Evolutionary conservation across 2,329 filamentous ascomycete genomes (phyloP).

Genomic region (Stemphylium vesicarium): DNA sequence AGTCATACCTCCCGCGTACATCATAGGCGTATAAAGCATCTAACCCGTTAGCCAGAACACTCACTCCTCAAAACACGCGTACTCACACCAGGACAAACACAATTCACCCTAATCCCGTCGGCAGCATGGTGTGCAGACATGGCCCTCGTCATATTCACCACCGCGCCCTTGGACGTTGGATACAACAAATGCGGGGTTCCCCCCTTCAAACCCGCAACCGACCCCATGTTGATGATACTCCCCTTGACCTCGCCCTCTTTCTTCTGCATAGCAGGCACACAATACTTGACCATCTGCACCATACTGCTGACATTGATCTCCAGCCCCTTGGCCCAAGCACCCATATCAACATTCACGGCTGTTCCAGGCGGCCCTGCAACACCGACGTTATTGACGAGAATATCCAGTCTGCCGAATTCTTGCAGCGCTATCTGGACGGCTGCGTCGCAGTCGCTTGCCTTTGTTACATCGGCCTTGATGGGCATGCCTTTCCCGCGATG

Average conservation of each 20-base stretch:
- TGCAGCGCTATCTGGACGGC: neutral
- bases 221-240: slow-evolving; percentile 83
- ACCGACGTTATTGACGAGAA: slow-evolving; percentile 47
- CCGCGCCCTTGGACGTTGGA: slow-evolving; percentile 61
- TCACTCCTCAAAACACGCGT: too few species aligned
- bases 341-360: slow-evolving; percentile 60
- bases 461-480: slow-evolving; percentile 36
- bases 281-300: slow-evolving; percentile 78
- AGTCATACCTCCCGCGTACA: slow-evolving; percentile 59
- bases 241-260: slow-evolving; percentile 54
- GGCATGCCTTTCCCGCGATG: slow-evolving; percentile 62
- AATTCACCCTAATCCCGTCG: slow-evolving; percentile 61
- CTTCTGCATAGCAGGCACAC: slow-evolving; percentile 71
- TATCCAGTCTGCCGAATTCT: neutral
- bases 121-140: slow-evolving; percentile 62
- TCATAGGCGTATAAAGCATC: slow-evolving; percentile 64
- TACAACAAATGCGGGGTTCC: slow-evolving; percentile 62
- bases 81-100: slow-evolving; percentile 57
- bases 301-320: slow-evolving; percentile 78
- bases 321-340: slow-evolving; percentile 62
- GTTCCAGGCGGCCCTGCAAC: slow-evolving; percentile 63
- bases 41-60: too few species aligned
- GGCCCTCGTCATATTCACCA: slow-evolving; percentile 63
- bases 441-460: neutral
- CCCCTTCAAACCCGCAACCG: slow-evolving; percentile 69